Evolutionary conservation across 208 protist species (phyloP), one percentile per base, ranked within the genome.

Genomic region (Blastocrithidia nonstop): DNA sequence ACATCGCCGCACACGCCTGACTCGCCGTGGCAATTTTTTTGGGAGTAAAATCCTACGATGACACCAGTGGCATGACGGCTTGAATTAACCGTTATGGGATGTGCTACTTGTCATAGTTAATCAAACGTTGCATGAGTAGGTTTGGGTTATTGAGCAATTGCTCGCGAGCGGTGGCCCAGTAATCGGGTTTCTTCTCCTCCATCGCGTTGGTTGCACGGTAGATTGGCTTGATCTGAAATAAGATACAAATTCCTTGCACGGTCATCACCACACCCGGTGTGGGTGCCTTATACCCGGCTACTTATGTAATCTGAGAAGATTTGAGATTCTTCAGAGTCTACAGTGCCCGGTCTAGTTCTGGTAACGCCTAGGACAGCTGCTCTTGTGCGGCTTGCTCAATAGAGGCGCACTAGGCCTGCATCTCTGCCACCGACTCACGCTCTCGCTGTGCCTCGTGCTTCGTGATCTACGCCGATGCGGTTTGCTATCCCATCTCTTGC

Each of bases 171-270:
- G 82, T 84, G 4, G 72, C 78, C 95, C 94, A 98, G 67, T 97
- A 98, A 71, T 98, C 96, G 16, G 92, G 75, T 41, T 93, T 93
- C 54, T 97, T 91, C 37, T 95, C 77, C 45, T 89, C 82, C 81
- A 97, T 92, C 19, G 96, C 86, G 57, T 75, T 97, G 24, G 87
- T 78, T 8, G 90, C 80, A 37, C 93, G 78, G 76, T 98, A 95
- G 32, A 93, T 72, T 13, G 97, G 77, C 54, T 93, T 92, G 26
- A 98, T 95, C 54, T 96, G 92, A 49, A 95, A 93, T 50, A 98
- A 71, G 54, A 98, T 97, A 64, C 93, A 98, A 46, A 98, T 95
- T 6, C 95, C 95, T 57, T 98, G 89, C 87, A 99, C 94, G 8
- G 96, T 97, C 69, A 98, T 85, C 27, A 96, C 76, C 0, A 98